These are phyloP conservation scores for Trametes elegans DNA, from an alignment of 768 basidiomycete species.

Conservation along the genomic window DNA sequence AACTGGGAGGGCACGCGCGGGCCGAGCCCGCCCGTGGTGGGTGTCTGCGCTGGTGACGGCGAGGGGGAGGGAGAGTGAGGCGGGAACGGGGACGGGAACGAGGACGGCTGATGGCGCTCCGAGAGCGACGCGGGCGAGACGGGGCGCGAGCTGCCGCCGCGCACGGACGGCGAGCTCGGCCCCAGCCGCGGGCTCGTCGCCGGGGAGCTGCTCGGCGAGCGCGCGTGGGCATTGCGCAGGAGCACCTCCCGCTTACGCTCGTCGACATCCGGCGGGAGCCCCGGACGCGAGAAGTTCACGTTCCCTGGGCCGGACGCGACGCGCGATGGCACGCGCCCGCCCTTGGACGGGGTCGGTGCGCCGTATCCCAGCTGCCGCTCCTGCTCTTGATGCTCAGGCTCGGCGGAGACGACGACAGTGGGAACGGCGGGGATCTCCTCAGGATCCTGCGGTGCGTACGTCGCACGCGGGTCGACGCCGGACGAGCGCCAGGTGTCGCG, in stretches of 20 bases:
- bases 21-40: neutral
- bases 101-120: neutral
- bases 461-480: slow-evolving; percentile 7
- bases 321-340: slow-evolving; percentile 42
- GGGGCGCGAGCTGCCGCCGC: slow-evolving; percentile 1
- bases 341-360: slow-evolving; percentile 18
- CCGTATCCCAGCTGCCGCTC: neutral
- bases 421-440: slow-evolving; percentile 35
- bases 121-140: slow-evolving; percentile 7
- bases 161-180: slow-evolving; percentile 1
- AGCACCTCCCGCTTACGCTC: slow-evolving; percentile 45
- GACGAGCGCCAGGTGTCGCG: slow-evolving; percentile 22
- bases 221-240: slow-evolving; percentile 54
- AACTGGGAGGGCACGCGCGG: slow-evolving; percentile 25
- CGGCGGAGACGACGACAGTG: slow-evolving; percentile 50
- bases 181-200: neutral
- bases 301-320: slow-evolving; percentile 40
- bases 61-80: neutral
- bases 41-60: neutral
- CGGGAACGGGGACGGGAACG: neutral
- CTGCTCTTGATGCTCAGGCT: slow-evolving; percentile 1
- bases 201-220: slow-evolving; percentile 16
- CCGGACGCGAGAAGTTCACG: slow-evolving; percentile 65
- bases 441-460: slow-evolving; percentile 3
- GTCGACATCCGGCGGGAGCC: slow-evolving; percentile 41